These are phyloP conservation scores for Ceratobasidium sp. DNA, from an alignment of 1,284 basidiomycete genomes.

Conservation along the genomic window DNA sequence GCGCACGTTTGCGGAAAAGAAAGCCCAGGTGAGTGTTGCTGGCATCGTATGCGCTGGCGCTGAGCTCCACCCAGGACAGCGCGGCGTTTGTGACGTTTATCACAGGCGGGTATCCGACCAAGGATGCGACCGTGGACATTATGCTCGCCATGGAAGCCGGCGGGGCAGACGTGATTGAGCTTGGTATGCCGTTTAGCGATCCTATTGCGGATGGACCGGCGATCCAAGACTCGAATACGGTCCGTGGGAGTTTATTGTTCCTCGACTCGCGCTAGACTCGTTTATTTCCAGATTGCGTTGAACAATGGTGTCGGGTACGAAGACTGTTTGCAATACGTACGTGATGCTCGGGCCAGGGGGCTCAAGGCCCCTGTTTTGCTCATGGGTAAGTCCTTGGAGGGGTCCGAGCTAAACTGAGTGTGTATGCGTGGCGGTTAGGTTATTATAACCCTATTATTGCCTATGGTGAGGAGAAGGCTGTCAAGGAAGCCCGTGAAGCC, in stretches of 20 bases:
- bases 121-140: constrained; percentile 82
- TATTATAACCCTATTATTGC: constrained; percentile 97
- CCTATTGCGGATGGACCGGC: constrained; percentile 93
- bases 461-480: constrained; percentile 93
- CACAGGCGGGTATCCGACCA: constrained; percentile 87
- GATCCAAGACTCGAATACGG: constrained; percentile 92
- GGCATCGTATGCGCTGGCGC: constrained; percentile 38
- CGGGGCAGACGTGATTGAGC: constrained; percentile 94
- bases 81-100: constrained; percentile 88
- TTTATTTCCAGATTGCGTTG: constrained; percentile 70
- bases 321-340: constrained; percentile 76
- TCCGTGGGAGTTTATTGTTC: constrained; percentile 51
- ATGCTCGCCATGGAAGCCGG: constrained; percentile 91
- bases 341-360: constrained; percentile 80
- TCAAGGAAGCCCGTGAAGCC: constrained; percentile 83
- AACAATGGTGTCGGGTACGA: constrained; percentile 78
- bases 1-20: constrained; percentile 75
- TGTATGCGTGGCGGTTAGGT: constrained; percentile 57
- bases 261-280: neutral
- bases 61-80: constrained; percentile 55
- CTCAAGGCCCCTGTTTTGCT: constrained; percentile 87
- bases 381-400: constrained; percentile 72
- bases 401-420: neutral
- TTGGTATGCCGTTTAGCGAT: constrained; percentile 96
- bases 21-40: constrained; percentile 60